Percentiles rank a stretch among this genome's conserved stretches.
Conservation (phyloP, 2,329 filamentous ascomycete genomes). For the Colletotrichum liaoningense region DNA sequence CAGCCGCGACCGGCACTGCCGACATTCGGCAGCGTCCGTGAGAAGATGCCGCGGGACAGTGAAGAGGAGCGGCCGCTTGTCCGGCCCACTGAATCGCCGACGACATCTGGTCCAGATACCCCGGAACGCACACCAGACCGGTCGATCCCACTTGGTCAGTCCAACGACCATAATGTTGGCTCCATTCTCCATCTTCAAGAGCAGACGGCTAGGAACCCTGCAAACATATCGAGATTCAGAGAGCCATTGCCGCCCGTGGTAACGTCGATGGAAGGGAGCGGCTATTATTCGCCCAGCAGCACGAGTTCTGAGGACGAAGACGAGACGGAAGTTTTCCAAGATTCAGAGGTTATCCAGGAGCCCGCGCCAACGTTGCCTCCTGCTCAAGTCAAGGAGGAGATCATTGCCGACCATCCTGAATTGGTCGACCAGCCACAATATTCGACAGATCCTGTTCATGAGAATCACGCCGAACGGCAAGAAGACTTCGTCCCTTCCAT, state of each 20-base stretch:
- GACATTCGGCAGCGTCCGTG: slow-evolving; percentile 79
- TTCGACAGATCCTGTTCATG: background rate
- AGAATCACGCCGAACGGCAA: too few relatives aligned
- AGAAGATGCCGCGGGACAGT: slow-evolving; percentile 65
- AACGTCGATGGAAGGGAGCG: slow-evolving; percentile 74
- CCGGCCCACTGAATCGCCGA: slow-evolving; percentile 58
- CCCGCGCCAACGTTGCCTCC: slow-evolving; percentile 18
- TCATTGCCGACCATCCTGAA: slow-evolving; percentile 15
- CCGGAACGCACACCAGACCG: slow-evolving; percentile 43
- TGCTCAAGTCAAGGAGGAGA: slow-evolving; percentile 18
- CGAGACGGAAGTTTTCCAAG: slow-evolving; percentile 32
- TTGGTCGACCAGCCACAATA: background rate
- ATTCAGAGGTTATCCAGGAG: slow-evolving; percentile 14
- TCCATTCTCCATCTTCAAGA: slow-evolving; percentile 64
- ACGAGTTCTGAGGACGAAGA: slow-evolving; percentile 54
- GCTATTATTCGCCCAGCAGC: slow-evolving; percentile 71
- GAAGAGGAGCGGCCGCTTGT: slow-evolving; percentile 72
- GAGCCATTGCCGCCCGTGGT: slow-evolving; percentile 79
- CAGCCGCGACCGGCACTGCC: slow-evolving; percentile 80
- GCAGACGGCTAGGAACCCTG: slow-evolving; percentile 61
- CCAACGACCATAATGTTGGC: slow-evolving; percentile 70
- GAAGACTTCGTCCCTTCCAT: slow-evolving; percentile 53
- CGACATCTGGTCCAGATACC: slow-evolving; percentile 41
- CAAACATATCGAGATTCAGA: slow-evolving; percentile 67
- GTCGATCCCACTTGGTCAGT: slow-evolving; percentile 54